These are phyloP conservation scores for Colletotrichum higginsianum DNA, from an alignment of 2,329 filamentous ascomycete genomes.

Conservation along the genomic window DNA sequence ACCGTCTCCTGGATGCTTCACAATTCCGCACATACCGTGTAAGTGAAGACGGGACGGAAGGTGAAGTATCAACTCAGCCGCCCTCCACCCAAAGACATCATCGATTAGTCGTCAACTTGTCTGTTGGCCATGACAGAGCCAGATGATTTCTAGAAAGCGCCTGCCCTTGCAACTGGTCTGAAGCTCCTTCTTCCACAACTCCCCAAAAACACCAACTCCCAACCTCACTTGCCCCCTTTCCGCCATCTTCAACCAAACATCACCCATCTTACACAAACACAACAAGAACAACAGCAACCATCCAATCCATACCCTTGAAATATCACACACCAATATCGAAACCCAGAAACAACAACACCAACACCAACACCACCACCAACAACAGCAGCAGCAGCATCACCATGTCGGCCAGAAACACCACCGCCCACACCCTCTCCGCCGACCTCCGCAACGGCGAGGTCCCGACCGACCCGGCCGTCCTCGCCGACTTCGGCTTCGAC, in stretches of 20 bases:
- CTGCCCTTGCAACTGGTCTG: no score
- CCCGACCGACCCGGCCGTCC: constrained; percentile 18
- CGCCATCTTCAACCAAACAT: neutral
- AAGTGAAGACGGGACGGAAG: neutral
- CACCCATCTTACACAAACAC: no score
- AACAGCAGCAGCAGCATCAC: neutral
- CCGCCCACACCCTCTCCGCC: constrained; percentile 9
- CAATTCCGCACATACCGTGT: neutral
- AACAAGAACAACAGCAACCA: neutral
- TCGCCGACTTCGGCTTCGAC: constrained; percentile 11
- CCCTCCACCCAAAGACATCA: neutral
- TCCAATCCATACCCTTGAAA: neutral
- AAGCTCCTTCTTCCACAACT: neutral
- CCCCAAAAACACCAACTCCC: neutral
- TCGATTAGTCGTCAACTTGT: neutral
- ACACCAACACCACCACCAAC: neutral
- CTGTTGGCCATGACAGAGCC: neutral
- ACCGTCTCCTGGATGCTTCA: neutral
- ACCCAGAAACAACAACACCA: neutral
- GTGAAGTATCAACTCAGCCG: neutral
- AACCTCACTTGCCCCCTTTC: neutral
- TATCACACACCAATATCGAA: neutral
- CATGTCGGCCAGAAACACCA: neutral
- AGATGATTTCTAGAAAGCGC: no score
- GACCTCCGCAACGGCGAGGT: constrained; percentile 7